Percentiles rank a stretch among this genome's conserved stretches.
These are phyloP conservation scores for Cladosporium sp. DNA, from an alignment of 2,329 filamentous ascomycete species.

Conservation along the genomic window DNA sequence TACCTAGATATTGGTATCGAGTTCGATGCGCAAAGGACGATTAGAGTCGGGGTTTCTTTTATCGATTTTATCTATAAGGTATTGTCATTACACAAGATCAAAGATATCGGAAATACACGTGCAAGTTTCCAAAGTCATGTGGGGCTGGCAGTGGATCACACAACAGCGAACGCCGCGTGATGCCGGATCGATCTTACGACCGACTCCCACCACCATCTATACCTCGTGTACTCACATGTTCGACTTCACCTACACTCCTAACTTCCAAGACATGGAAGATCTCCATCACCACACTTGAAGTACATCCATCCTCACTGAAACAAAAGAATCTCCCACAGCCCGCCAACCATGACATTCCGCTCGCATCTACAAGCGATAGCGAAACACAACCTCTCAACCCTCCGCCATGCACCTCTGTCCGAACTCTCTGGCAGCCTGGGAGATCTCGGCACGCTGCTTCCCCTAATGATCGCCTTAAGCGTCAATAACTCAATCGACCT, in stretches of 20 bases:
- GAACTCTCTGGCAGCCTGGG: constrained; percentile 87
- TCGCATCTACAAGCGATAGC: constrained; percentile 24
- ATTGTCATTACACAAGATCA: too few species aligned
- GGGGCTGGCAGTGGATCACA: not conserved
- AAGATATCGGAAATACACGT: too few species aligned
- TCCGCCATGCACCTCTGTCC: constrained; percentile 54
- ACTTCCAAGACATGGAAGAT: not conserved
- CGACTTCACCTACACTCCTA: not conserved
- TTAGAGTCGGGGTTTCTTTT: too few species aligned
- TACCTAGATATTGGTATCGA: too few species aligned
- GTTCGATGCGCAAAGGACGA: too few species aligned
- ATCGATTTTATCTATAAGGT: too few species aligned
- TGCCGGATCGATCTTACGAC: not conserved
- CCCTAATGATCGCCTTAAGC: constrained; percentile 81
- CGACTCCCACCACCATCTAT: not conserved
- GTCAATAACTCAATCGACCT: constrained; percentile 74
- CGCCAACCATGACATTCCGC: constrained; percentile 1
- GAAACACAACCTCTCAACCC: constrained; percentile 51
- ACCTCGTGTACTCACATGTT: not conserved
- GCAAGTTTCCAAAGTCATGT: not conserved
- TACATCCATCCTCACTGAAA: too few species aligned
- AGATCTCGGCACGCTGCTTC: constrained; percentile 84
- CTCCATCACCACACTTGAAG: too few species aligned
- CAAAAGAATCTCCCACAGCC: too few species aligned
- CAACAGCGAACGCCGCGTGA: not conserved